phyloP scores from a whole-genome alignment of 805 yeast species.

The Saccharomycopsis sp. region DNA sequence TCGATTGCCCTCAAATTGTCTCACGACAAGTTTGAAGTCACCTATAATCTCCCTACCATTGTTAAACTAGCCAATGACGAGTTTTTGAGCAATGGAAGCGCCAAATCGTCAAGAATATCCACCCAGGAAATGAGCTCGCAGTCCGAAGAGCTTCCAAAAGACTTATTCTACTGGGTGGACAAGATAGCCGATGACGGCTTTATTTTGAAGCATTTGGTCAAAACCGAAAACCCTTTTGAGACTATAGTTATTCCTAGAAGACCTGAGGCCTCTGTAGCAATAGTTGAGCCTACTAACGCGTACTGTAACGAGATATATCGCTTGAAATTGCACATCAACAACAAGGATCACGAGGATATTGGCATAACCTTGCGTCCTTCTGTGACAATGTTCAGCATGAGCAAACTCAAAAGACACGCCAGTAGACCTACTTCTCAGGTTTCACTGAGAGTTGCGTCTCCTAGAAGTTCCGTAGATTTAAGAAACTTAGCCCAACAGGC shows the following conservation, averaged over 20 bases:
- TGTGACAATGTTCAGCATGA: constrained; percentile 11
- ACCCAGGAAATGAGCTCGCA: neutral
- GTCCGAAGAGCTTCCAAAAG: constrained; percentile 10
- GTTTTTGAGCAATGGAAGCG: neutral
- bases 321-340: constrained; percentile 25
- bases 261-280: constrained; percentile 29
- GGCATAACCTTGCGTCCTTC: constrained; percentile 26
- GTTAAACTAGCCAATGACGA: constrained; percentile 8
- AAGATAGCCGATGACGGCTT: neutral
- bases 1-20: constrained; percentile 14
- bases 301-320: constrained; percentile 30
- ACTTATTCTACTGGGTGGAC: constrained; percentile 20
- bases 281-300: constrained; percentile 26
- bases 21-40: constrained; percentile 11
- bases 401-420: neutral
- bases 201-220: constrained; percentile 12
- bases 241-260: constrained; percentile 33
- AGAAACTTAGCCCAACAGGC: neutral
- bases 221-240: constrained; percentile 21
- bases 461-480: constrained; percentile 15
- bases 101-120: neutral
- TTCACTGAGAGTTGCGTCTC: constrained; percentile 13
- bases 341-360: constrained; percentile 29
- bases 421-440: constrained; percentile 13
- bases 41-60: constrained; percentile 16